Conservation (phyloP, 2,329 filamentous ascomycete genomes). For the Penicillium sp. region DNA sequence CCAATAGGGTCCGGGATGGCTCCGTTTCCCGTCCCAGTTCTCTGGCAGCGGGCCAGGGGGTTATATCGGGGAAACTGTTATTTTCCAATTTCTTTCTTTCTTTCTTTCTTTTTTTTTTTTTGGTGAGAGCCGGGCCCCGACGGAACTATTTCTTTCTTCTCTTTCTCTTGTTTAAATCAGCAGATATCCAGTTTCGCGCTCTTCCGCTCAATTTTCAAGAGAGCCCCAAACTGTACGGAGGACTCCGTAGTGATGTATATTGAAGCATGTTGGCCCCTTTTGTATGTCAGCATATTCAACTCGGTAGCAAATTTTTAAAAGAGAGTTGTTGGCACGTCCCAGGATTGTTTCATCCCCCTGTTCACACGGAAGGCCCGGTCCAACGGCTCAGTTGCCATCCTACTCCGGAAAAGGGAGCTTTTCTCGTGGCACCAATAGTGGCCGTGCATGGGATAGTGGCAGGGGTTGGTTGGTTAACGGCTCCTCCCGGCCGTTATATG, state of each 20-base stretch:
- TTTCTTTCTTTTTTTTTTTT: neutral
- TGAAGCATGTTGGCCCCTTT: neutral
- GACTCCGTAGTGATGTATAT: no score
- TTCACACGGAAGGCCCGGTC: constrained; percentile 8
- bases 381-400: neutral
- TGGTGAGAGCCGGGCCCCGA: neutral
- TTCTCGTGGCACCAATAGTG: neutral
- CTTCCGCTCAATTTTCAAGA: neutral
- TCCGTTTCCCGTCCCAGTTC: constrained; percentile 8
- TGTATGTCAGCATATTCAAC: neutral
- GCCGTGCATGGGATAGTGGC: neutral
- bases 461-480: constrained; percentile 9
- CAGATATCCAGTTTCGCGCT: neutral
- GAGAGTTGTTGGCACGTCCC: neutral
- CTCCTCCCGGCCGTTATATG: constrained; percentile 25
- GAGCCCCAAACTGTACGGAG: neutral
- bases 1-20: neutral
- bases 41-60: constrained; percentile 7
- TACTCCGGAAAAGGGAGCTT: neutral
- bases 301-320: neutral
- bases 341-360: constrained; percentile 2
- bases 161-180: neutral
- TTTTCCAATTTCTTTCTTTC: neutral
- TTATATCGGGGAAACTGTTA: neutral
- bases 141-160: neutral